phyloP scores from a whole-genome alignment of 2,329 filamentous ascomycete species.

The Plectosphaerella cucumerina region DNA sequence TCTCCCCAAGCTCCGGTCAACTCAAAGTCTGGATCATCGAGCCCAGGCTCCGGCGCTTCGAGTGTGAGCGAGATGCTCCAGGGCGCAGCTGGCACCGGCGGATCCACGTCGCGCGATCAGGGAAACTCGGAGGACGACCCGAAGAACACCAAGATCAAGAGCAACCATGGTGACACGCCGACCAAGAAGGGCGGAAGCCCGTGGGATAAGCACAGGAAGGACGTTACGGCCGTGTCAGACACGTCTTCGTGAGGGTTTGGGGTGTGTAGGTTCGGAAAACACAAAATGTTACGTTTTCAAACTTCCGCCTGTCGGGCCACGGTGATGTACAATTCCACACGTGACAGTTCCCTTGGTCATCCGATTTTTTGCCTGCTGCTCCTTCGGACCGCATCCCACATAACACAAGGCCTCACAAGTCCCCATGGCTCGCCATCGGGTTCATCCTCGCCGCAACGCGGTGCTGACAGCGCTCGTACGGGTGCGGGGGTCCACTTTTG shows the following conservation, averaged over 20 bases:
- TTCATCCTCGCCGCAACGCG: too few relatives aligned
- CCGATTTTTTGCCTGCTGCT: too few relatives aligned
- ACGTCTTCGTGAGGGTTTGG: not conserved
- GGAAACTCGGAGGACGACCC: slow-evolving; percentile 2
- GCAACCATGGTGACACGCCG: slow-evolving; percentile 8
- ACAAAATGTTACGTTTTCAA: too few relatives aligned
- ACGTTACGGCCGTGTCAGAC: slow-evolving; percentile 4
- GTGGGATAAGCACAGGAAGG: slow-evolving; percentile 10
- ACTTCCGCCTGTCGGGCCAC: too few relatives aligned
- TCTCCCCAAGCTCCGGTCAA: not conserved
- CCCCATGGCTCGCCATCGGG: too few relatives aligned
- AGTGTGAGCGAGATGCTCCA: slow-evolving; percentile 10
- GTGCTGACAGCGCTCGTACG: not conserved
- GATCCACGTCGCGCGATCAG: slow-evolving; percentile 10
- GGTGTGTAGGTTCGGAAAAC: too few relatives aligned
- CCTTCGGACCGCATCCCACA: too few relatives aligned
- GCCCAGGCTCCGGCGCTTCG: too few relatives aligned
- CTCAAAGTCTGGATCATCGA: not conserved
- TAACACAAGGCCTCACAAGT: too few relatives aligned
- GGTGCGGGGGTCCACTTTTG: not conserved
- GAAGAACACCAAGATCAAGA: slow-evolving; percentile 8
- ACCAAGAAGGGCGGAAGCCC: slow-evolving; percentile 12
- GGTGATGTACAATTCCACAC: too few relatives aligned
- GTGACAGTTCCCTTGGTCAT: too few relatives aligned
- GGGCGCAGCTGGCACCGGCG: slow-evolving; percentile 19